Base-by-base conservation (phyloP, 1,284 basidiomycete genomes). In the Leccinum ponderosum region DNA sequence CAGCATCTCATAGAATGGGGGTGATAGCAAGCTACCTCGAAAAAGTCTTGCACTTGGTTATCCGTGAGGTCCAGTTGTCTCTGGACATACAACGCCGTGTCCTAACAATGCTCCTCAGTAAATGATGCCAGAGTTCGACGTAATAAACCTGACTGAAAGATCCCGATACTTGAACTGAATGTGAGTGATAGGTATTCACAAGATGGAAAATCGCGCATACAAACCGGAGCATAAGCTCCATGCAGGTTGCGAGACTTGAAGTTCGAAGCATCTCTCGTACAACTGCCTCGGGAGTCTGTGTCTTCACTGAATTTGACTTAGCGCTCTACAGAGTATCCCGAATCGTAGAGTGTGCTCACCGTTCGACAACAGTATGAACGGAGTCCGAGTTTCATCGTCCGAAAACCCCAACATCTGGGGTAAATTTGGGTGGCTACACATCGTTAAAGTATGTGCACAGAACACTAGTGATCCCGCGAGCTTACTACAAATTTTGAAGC, bases 331-430 rank as follows among this genome's bases (percentile, higher is more conserved):
- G 0, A 31, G 47, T 3, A 22, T 29, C 3, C 8, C 12, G 22
- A 44, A 22, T 15, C 8, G 1, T 9, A 37, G 50, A 29, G 6
- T 5, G 0, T 14, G 20, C 66, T 44, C 65, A 81, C 83, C 79
- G 59, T 81, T 80, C 1, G 81, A 80, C 29, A 85, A 69, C 5
- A 84, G 65, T 54, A 85, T 80, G 64, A 85, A 84, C 0, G 81
- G 83, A 0, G 79, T 81, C 1, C 77, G 76, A 0, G 78, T 70
- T 47, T 78, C 74, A 20, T 79, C 78, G n/a, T 77, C 71, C 0
- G 83, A 84, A 64, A 81, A 82, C 1, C 83, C 83, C 6, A 82
- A 64, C 74, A 85, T 77, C 66, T 84, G 82, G 0, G 83, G 83
- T 14, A 84, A 68, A 66, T 81, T 83, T 12, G 82, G 81, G 59